Conservation (phyloP, 129 eudicot genomes). For the Glebionis coronaria region DNA sequence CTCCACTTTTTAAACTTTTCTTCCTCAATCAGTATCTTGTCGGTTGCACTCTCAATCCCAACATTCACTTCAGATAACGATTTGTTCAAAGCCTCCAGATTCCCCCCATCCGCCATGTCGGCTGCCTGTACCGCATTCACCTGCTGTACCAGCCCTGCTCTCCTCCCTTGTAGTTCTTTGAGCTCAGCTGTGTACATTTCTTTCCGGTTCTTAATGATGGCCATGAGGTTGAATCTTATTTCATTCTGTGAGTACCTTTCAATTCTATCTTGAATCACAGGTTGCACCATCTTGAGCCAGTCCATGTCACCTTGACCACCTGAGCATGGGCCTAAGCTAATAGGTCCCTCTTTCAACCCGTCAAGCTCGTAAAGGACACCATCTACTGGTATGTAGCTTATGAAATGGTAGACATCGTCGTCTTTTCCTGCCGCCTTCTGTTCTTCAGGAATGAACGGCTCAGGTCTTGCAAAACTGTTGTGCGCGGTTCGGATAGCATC, state of each 20-base stretch:
- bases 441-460: constrained; percentile 84
- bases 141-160: constrained; percentile 76
- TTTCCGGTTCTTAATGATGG: constrained; percentile 82
- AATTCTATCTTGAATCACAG: constrained; percentile 88
- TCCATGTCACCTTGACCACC: constrained; percentile 74
- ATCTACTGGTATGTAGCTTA: constrained; percentile 87
- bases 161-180: constrained; percentile 76
- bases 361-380: constrained; percentile 95
- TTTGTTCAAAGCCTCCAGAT: constrained; percentile 56
- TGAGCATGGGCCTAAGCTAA: constrained; percentile 80
- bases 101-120: constrained; percentile 49
- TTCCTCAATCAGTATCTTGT: constrained; percentile 90
- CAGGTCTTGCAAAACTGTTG: constrained; percentile 97
- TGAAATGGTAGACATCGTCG: constrained; percentile 94
- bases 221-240: constrained; percentile 83
- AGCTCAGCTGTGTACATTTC: constrained; percentile 86
- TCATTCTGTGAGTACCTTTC: constrained; percentile 82
- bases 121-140: constrained; percentile 55
- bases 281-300: constrained; percentile 76
- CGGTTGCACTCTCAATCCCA: constrained; percentile 81
- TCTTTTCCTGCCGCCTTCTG: constrained; percentile 79
- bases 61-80: constrained; percentile 67
- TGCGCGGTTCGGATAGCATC: constrained; percentile 97
- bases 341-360: constrained; percentile 91
- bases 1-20: constrained; percentile 97